These are phyloP conservation scores for Bacidia gigantensis DNA, from an alignment of 495 filamentous ascomycete species.

Conservation along the genomic window DNA sequence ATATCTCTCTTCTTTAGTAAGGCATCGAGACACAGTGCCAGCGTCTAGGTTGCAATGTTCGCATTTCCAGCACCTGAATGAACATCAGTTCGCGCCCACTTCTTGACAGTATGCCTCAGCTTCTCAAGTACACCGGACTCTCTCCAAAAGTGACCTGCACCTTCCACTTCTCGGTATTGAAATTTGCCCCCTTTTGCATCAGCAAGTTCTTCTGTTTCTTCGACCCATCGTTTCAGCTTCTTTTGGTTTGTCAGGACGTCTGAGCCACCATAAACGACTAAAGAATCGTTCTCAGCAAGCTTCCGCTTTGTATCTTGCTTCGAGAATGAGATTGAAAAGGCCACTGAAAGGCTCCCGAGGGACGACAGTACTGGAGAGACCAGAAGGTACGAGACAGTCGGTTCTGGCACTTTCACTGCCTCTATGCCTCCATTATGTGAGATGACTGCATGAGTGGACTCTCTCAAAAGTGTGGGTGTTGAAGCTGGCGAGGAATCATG, in stretches of 20 bases:
- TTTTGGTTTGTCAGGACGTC: constrained; percentile 62
- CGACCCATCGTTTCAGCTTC: constrained; percentile 58
- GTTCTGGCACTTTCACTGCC: background rate
- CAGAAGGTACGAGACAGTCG: constrained; percentile 51
- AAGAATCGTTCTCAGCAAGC: constrained; percentile 40
- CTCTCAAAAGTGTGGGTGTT: background rate
- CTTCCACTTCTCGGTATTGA: constrained; percentile 41
- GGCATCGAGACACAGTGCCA: too few relatives aligned
- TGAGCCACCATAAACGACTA: constrained; percentile 66
- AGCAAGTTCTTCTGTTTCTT: constrained; percentile 31
- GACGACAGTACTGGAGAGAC: constrained; percentile 67
- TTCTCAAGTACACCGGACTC: constrained; percentile 46
- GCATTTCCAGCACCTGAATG: too few relatives aligned
- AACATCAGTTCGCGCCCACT: constrained; percentile 26
- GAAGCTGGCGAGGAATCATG: background rate
- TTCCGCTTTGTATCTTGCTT: constrained; percentile 23
- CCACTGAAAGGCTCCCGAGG: constrained; percentile 41
- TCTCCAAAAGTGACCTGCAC: constrained; percentile 76
- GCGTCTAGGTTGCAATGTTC: too few relatives aligned
- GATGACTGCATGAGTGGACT: background rate
- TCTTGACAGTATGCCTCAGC: constrained; percentile 33
- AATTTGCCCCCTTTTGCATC: constrained; percentile 25
- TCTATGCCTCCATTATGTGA: background rate
- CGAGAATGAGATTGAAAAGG: constrained; percentile 31
- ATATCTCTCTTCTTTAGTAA: too few relatives aligned